Base-by-base conservation (phyloP, 2,329 filamentous ascomycete species). In the Stagonosporopsis vannaccii region DNA sequence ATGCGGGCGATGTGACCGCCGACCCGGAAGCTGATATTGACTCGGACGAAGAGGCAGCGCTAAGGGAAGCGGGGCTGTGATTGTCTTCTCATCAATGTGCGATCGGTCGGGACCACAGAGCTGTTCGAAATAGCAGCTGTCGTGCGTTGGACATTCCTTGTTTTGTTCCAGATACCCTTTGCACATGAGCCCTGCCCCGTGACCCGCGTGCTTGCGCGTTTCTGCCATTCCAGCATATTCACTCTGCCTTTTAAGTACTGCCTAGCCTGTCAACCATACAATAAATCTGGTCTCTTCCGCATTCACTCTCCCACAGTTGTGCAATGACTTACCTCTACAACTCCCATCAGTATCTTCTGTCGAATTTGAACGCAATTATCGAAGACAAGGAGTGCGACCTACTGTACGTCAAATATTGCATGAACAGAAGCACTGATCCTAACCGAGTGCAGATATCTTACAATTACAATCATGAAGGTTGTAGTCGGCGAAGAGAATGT, bases 11-110 rank as follows among this genome's bases (percentile, higher is more conserved):
- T 20, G 42, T 28, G 6, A 17, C 19, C 11, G 39, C 33, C 15
- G 55, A 41, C 11, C 55, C 55, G 8, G 55, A 58, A 20, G 55
- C 43, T 2, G 55, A 58, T 1, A 58, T 58, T 15, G 55, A 58
- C 22, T 58, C 55, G 17, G 55, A 58, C 9, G 55, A 58, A 23
- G 55, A 58, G 25, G 55, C 55, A 6, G 55, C 55, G 2, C 13
- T 58, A 2, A 44, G 48, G 8, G 55, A 58, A 42, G 55, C 55
- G 8, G 55, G 44, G 4, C 35, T 58, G 6, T 58, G 17, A 58
- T 33, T 12, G 8, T 25, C 6, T 6, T 17, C 17, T 26, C 13
- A 19, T n/a, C n/a, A 2, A 32, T n/a, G 30, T 11, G 26, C 30
- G 30, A 32, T 15, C 8, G 30, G 2, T 5, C n/a, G 15, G 30